Conservation (phyloP, 345 rosid genomes). For the Salix exigua region DNA sequence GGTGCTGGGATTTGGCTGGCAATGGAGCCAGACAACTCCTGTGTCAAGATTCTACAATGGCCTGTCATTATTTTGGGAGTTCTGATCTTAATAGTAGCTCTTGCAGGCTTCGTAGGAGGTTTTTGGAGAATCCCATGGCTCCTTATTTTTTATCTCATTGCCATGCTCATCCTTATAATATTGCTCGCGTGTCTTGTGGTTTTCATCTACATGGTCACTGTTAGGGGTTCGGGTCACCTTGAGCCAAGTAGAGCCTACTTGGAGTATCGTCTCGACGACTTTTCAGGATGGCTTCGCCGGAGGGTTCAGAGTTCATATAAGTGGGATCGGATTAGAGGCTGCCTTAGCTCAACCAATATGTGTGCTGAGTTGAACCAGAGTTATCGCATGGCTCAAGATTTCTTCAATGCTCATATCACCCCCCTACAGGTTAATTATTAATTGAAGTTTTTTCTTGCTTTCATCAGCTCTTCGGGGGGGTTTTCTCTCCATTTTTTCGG, state of each 20-base stretch:
- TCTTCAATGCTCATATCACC: slow-evolving; percentile 69
- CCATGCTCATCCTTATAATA: slow-evolving; percentile 70
- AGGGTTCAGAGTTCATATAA: slow-evolving; percentile 65
- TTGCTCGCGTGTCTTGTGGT: slow-evolving; percentile 61
- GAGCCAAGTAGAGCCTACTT: slow-evolving; percentile 72
- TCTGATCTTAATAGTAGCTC: slow-evolving; percentile 58
- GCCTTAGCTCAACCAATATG: slow-evolving; percentile 58
- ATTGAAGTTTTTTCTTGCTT: neutral
- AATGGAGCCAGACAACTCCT: slow-evolving; percentile 66
- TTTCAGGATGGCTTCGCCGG: slow-evolving; percentile 67
- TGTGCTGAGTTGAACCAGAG: slow-evolving; percentile 81
- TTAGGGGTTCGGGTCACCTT: slow-evolving; percentile 68
- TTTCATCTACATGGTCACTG: slow-evolving; percentile 72
- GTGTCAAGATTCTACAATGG: slow-evolving; percentile 86
- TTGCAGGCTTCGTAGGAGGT: slow-evolving; percentile 78
- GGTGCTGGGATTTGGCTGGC: slow-evolving; percentile 92
- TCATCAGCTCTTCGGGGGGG: neutral
- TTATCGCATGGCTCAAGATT: slow-evolving; percentile 72
- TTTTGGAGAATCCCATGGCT: slow-evolving; percentile 86
- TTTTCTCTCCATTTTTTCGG: neutral
- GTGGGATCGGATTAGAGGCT: slow-evolving; percentile 72
- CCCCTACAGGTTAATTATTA: slow-evolving; percentile 75
- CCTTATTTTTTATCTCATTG: slow-evolving; percentile 61
- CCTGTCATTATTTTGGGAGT: slow-evolving; percentile 80
- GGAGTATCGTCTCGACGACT: slow-evolving; percentile 77